Evolutionary conservation across 1,139 yeast species (phyloP), one percentile per base, ranked within the genome.

Genomic region (Trichomonascaceae sp.): DNA sequence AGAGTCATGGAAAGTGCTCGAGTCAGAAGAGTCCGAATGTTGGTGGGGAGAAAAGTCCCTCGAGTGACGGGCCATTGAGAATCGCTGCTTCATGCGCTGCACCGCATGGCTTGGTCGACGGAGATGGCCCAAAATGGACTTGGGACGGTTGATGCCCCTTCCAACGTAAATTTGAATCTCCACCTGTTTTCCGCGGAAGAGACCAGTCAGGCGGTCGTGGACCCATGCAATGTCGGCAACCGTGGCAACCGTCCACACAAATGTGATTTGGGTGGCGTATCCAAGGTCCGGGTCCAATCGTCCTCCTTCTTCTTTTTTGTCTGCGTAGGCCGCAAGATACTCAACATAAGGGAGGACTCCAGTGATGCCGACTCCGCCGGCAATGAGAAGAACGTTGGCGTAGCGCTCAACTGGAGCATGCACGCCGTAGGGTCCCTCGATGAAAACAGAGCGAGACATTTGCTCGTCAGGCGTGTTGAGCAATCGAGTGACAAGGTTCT

Each of bases 331-430:
- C 6, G 41, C 47, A 36, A 39, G 40, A 33, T 45, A 47, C 33
- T 54, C 59, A 3, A 52, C 54, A 38, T 60, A 60, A 1, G 60
- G 57, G 38, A 63, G 37, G 2, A 56, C 52, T 1, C 79, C 78
- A 2, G 93, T 79, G 42, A 81, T 65, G 44, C 93, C 93, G 39
- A 76, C 76, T 32, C 89, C 89, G 41, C 85, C 80, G 1, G 77
- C 74, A 35, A 78, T 46, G 31, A 78, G 60, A 14, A 76, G 52
- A 3, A 66, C 59, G 35, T 66, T 68, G 34, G 72, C 74, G 49
- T 69, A 77, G 36, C 69, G 61, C 36, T 66, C 65, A 31, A 74
- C 50, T 47, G 82, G 69, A 38, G 72, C 49, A 41, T 63, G 51
- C 42, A 57, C 52, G 41, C 82, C 78, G 46, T 76, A 76, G 0